A percentile compares a stretch with the other conserved stretches of the same genome.
Evolutionary conservation across 371 early-diverging fungal genomes (phyloP).

Genomic region (Mucor racemosus): DNA sequence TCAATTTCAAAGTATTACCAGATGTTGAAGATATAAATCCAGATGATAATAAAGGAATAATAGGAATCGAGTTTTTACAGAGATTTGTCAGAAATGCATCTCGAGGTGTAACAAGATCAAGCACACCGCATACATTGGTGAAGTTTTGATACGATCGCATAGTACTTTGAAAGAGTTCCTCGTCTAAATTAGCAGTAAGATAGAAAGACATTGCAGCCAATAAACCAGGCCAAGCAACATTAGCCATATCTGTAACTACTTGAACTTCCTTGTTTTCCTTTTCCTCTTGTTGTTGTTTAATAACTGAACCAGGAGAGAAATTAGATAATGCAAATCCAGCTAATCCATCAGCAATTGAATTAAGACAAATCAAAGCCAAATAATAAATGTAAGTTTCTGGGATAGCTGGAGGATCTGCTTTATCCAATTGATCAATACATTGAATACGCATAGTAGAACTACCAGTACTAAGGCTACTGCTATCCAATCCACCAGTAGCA

Average conservation of each 20-base stretch:
- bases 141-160: slow-evolving; percentile 79
- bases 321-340: slow-evolving; percentile 69
- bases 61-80: slow-evolving; percentile 79
- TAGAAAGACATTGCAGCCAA: slow-evolving; percentile 82
- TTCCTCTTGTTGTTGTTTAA: slow-evolving; percentile 9
- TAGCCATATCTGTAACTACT: slow-evolving; percentile 79
- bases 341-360: slow-evolving; percentile 74
- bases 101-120: slow-evolving; percentile 78
- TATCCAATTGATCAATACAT: slow-evolving; percentile 92
- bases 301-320: slow-evolving; percentile 47
- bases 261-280: slow-evolving; percentile 56
- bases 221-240: slow-evolving; percentile 84
- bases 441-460: slow-evolving; percentile 73
- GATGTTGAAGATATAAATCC: slow-evolving; percentile 26
- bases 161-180: slow-evolving; percentile 77
- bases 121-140: slow-evolving; percentile 83
- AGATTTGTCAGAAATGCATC: slow-evolving; percentile 87
- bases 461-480: slow-evolving; percentile 49
- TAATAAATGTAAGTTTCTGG: slow-evolving; percentile 90
- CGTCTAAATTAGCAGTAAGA: slow-evolving; percentile 80
- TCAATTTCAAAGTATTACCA: slow-evolving; percentile 7
- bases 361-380: slow-evolving; percentile 73
- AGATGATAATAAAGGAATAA: slow-evolving; percentile 52
- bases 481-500: slow-evolving; percentile 4
- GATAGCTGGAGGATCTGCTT: slow-evolving; percentile 85